Evolutionary conservation across 176 grass and related monocot species (phyloP).

Genomic region (Bothriochloa decipiens): DNA sequence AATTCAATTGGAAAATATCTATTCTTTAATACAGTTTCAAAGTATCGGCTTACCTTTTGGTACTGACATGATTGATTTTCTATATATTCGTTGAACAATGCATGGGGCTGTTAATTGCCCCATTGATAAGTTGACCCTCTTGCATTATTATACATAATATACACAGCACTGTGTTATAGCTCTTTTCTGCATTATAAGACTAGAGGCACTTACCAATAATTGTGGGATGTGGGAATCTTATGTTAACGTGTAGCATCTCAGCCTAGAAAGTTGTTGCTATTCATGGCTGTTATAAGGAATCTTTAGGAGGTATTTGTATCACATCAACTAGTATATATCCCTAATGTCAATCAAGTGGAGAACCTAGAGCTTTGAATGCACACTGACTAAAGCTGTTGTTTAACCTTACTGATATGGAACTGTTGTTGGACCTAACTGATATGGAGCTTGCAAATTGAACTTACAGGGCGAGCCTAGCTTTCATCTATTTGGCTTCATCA

Average conservation of each 20-base stretch:
- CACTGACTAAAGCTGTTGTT: background rate
- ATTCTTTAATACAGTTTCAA: background rate
- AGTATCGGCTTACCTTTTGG: background rate
- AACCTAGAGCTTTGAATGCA: background rate
- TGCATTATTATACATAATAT: background rate
- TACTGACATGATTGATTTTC: background rate
- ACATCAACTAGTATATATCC: slow-evolving; percentile 2
- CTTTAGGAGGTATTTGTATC: background rate
- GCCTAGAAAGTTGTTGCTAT: background rate
- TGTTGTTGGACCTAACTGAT: slow-evolving; percentile 19
- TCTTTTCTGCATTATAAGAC: background rate
- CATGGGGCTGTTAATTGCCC: background rate
- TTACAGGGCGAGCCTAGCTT: slow-evolving; percentile 79
- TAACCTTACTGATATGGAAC: background rate
- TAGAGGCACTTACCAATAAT: background rate
- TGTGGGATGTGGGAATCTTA: background rate
- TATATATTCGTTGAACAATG: background rate
- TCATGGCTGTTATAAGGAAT: background rate
- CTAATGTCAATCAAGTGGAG: background rate
- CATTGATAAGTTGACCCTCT: background rate
- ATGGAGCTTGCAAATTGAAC: background rate
- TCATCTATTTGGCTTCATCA: slow-evolving; percentile 84
- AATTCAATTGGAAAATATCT: background rate
- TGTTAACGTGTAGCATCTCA: background rate
- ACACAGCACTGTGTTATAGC: background rate